phyloP scores from a whole-genome alignment of 2,329 filamentous ascomycete species.

The Neurospora sp. region DNA sequence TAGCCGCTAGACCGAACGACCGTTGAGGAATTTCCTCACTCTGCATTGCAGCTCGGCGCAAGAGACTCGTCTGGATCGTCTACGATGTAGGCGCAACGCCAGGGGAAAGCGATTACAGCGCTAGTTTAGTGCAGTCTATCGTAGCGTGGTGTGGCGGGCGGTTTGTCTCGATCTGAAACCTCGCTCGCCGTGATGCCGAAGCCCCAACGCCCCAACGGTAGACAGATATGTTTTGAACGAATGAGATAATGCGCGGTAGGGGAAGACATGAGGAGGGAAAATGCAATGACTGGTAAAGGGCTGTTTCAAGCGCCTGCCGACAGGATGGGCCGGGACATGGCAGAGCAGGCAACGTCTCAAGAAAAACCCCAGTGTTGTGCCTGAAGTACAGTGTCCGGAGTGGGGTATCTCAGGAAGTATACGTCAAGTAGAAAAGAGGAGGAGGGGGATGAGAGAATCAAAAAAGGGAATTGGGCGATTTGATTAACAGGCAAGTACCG shows the following conservation, averaged over 20 bases:
- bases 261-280: background rate
- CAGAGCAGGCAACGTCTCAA: background rate
- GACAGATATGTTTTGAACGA: background rate
- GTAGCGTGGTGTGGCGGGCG: background rate
- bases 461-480: background rate
- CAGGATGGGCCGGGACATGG: background rate
- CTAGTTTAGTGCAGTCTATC: background rate
- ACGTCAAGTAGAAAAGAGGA: background rate
- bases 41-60: background rate
- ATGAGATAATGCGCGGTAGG: background rate
- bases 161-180: background rate
- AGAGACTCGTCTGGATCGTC: background rate
- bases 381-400: background rate
- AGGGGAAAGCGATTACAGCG: background rate
- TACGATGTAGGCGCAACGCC: background rate
- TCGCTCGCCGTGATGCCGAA: background rate
- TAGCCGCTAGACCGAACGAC: background rate
- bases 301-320: background rate
- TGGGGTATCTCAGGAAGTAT: background rate
- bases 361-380: background rate
- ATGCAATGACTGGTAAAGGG: background rate
- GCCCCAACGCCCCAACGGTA: background rate
- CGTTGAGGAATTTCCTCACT: background rate
- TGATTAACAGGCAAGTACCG: background rate
- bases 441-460: background rate